These are phyloP conservation scores for Linnemannia exigua DNA, from an alignment of 192 early-diverging fungal species.

Conservation along the genomic window DNA sequence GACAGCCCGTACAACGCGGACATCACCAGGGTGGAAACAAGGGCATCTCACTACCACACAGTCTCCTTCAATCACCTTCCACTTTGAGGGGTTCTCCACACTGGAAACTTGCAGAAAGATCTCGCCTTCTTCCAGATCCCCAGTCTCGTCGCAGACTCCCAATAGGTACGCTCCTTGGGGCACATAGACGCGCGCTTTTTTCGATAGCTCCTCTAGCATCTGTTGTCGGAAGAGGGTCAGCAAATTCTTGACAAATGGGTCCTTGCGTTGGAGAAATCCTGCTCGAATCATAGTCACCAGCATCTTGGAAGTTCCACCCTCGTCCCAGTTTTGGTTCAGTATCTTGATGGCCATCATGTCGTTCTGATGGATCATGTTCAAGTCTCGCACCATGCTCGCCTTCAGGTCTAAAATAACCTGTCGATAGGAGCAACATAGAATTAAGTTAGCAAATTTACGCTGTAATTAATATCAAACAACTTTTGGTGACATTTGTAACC, in stretches of 20 bases:
- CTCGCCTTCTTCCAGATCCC: slow-evolving; percentile 57
- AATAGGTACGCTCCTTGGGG: slow-evolving; percentile 67
- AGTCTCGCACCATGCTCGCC: slow-evolving; percentile 48
- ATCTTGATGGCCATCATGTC: slow-evolving; percentile 54
- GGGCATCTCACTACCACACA: slow-evolving; percentile 69
- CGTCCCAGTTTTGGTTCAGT: slow-evolving; percentile 59
- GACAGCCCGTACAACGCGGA: slow-evolving; percentile 70
- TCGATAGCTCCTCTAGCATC: slow-evolving; percentile 62
- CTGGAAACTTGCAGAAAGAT: slow-evolving; percentile 66
- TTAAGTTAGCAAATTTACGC: background rate
- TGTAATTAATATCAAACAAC: background rate
- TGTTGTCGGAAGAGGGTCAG: slow-evolving; percentile 60
- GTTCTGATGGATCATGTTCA: slow-evolving; percentile 55
- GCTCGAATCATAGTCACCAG: slow-evolving; percentile 60
- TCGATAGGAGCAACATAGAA: background rate
- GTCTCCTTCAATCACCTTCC: slow-evolving; percentile 51
- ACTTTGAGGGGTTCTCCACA: slow-evolving; percentile 14
- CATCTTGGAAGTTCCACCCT: slow-evolving; percentile 55
- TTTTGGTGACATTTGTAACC: too few species aligned
- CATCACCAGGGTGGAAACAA: slow-evolving; percentile 79
- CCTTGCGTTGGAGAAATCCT: slow-evolving; percentile 60
- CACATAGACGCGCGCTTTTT: slow-evolving; percentile 68
- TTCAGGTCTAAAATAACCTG: slow-evolving; percentile 67
- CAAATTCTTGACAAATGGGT: slow-evolving; percentile 62
- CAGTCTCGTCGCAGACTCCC: slow-evolving; percentile 70